phyloP scores from a whole-genome alignment of 2,329 filamentous ascomycete species.

The Trichoderma koningiopsis region DNA sequence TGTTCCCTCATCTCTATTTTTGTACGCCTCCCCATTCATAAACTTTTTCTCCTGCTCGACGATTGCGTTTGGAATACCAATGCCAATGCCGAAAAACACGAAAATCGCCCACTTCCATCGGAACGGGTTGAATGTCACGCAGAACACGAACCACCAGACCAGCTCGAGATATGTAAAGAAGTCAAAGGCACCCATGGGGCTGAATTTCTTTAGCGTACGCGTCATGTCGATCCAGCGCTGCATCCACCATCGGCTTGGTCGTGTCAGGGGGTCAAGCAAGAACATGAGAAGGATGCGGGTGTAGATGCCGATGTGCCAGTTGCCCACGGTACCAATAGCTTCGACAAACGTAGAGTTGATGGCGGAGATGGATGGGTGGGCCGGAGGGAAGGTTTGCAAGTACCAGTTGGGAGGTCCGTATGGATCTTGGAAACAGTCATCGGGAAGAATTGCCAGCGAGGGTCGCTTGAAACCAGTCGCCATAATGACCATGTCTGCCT shows the following conservation, averaged over 20 bases:
- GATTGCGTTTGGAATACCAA: slow-evolving; percentile 64
- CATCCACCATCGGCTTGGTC: slow-evolving; percentile 75
- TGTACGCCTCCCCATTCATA: slow-evolving; percentile 53
- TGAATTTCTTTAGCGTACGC: slow-evolving; percentile 65
- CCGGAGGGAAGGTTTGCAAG: slow-evolving; percentile 79
- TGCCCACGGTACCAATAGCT: slow-evolving; percentile 79
- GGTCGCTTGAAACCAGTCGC: slow-evolving; percentile 82
- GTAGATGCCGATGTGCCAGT: slow-evolving; percentile 90
- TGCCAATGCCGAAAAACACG: slow-evolving; percentile 75
- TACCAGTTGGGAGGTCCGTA: slow-evolving; percentile 87
- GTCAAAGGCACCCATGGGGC: slow-evolving; percentile 77
- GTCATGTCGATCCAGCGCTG: slow-evolving; percentile 87
- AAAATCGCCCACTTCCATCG: slow-evolving; percentile 89
- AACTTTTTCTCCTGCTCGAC: slow-evolving; percentile 67
- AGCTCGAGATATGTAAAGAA: slow-evolving; percentile 89
- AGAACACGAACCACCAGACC: slow-evolving; percentile 83
- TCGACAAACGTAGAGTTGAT: slow-evolving; percentile 84
- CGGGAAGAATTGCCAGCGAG: slow-evolving; percentile 70
- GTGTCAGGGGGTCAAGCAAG: slow-evolving; percentile 73
- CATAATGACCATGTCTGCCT: slow-evolving; percentile 78
- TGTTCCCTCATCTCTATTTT: slow-evolving; percentile 6
- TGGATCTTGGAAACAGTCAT: slow-evolving; percentile 70
- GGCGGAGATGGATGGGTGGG: slow-evolving; percentile 71
- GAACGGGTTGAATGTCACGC: slow-evolving; percentile 78
- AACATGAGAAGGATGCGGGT: slow-evolving; percentile 87